These are phyloP conservation scores for Cladosporium sp. DNA, from an alignment of 2,329 filamentous ascomycete genomes.

Conservation along the genomic window DNA sequence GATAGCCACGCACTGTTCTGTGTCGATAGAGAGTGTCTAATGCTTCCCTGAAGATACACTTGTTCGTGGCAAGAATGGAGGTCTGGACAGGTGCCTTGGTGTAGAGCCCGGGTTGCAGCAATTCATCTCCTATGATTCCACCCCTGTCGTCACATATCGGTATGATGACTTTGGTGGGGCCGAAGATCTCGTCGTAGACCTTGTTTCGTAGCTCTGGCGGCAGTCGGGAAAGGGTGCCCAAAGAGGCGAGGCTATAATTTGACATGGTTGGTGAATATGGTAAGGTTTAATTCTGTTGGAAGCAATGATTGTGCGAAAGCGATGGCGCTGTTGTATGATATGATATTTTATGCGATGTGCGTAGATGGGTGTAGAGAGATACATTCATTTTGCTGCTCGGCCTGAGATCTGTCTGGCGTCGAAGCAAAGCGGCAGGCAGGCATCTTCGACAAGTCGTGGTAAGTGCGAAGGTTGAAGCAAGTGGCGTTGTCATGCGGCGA, in stretches of 20 bases:
- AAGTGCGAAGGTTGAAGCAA: neutral
- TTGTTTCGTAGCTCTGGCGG: neutral
- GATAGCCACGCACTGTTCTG: neutral
- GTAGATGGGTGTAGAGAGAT: neutral
- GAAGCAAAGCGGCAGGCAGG: neutral
- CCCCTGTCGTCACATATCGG: neutral
- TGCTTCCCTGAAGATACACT: slow-evolving; percentile 19
- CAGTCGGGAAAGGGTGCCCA: neutral
- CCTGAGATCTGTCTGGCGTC: neutral
- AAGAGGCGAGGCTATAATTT: neutral
- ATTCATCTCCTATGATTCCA: neutral
- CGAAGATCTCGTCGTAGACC: slow-evolving; percentile 8
- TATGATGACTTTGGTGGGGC: neutral
- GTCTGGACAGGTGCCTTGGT: neutral
- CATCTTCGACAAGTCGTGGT: neutral
- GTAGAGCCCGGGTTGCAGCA: neutral
- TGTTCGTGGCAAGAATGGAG: slow-evolving; percentile 18
- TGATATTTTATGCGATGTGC: neutral
- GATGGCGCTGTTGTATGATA: neutral
- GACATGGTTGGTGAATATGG: too few species aligned
- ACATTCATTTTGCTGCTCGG: too few species aligned
- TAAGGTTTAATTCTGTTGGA: neutral
- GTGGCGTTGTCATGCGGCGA: neutral
- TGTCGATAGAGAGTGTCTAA: slow-evolving; percentile 19
- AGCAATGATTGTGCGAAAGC: neutral